phyloP scores from a whole-genome alignment of 1,284 basidiomycete genomes.

The Leccinum subfulvum region DNA sequence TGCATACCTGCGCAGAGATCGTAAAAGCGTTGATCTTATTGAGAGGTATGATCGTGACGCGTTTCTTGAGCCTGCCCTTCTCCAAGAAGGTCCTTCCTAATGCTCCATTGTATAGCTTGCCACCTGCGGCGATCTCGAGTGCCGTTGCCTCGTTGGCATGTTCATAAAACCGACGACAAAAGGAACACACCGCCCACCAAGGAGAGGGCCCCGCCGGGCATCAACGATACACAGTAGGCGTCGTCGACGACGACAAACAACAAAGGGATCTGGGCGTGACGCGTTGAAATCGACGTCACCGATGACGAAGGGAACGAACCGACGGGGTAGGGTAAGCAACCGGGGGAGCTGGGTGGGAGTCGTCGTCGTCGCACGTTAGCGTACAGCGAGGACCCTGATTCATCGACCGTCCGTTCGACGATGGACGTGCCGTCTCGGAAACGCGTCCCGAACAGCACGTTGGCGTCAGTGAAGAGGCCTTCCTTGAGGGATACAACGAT shows the following conservation, averaged over 20 bases:
- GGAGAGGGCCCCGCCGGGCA: too few relatives aligned
- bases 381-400: constrained; percentile 48
- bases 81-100: constrained; percentile 88
- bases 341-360: too few relatives aligned
- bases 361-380: constrained; percentile 9
- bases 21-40: constrained; percentile 84
- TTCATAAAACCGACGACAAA: constrained; percentile 39
- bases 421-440: constrained; percentile 92
- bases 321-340: too few relatives aligned
- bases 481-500: constrained; percentile 98
- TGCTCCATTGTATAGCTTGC: constrained; percentile 28
- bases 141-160: too few relatives aligned
- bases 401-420: constrained; percentile 75
- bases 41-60: constrained; percentile 92
- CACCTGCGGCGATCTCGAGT: too few relatives aligned
- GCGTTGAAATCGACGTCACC: too few relatives aligned
- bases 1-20: constrained; percentile 60
- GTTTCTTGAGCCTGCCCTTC: constrained; percentile 82
- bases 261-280: too few relatives aligned
- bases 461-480: constrained; percentile 96
- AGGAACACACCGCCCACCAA: too few relatives aligned
- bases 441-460: constrained; percentile 90
- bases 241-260: too few relatives aligned
- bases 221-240: too few relatives aligned
- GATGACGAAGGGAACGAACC: too few relatives aligned